Evolutionary conservation across 805 yeast species (phyloP), one percentile per base, ranked within the genome.

Genomic region (Barnettozyma sucrosica): DNA sequence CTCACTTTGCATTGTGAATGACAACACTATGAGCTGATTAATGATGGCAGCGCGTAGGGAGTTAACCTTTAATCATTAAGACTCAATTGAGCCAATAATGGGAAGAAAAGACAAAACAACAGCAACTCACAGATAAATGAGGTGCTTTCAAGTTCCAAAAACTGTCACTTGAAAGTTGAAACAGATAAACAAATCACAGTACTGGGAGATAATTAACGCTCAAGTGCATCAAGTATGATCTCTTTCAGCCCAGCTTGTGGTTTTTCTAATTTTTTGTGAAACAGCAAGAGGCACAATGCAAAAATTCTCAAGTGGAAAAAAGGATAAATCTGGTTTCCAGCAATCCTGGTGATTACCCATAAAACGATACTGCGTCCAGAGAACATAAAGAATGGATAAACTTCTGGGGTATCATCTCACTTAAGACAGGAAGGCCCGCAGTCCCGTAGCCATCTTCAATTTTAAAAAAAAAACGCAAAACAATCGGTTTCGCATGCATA

Each of bases 191-290:
- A 23, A 28, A 23, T n/a, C 25, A 23, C 32, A 28, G 16, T 8
- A 8, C 32, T 8, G 26, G 33, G 30, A 39, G 24, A 25, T 16
- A 41, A 20, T 20, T 10, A 16, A 11, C 23, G 6, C 42, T 9
- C 24, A 28, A 20, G 36, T 14, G 42, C 42, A 36, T 26, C 47
- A 23, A n/a, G 30, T 23, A 34, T 14, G 34, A 13, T 36, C 41
- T 36, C 23, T 28, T 24, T 20, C 8, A 41, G 41, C 44, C 28
- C 24, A 23, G 34, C 36, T 36, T 21, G 16, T 23, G n/a, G 44
- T 46, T 45, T 30, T 46, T 40, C 40, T 34, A 42, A 25, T 46
- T 46, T 46, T 45, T 45, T 39, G 38, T 32, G 40, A 46, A 42
- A 41, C 37, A 39, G 33, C 18, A 32, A 36, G 26, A 28, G 37